Evolutionary conservation across 257 asterid genomes (phyloP).

Genomic region (Przewalskia tangutica): DNA sequence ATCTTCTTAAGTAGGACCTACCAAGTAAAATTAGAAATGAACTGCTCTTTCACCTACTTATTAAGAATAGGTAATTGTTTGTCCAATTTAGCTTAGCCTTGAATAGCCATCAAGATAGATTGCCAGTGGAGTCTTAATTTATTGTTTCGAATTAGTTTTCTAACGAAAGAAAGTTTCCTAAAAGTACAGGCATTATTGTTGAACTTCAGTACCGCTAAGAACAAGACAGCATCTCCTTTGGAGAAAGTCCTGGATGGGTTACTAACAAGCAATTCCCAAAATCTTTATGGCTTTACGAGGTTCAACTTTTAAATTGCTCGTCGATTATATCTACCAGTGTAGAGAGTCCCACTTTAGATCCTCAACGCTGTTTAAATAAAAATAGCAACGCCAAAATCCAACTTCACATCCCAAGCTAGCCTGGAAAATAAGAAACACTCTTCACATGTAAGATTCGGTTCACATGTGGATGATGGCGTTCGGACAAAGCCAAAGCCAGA

Average conservation of each 20-base stretch:
- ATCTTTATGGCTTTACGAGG: not conserved
- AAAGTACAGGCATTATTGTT: not conserved
- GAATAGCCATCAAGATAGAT: not conserved
- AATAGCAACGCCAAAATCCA: not conserved
- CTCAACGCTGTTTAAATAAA: not conserved
- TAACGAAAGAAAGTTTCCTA: not conserved
- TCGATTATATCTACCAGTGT: not conserved
- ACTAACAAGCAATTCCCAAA: not conserved
- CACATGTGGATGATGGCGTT: not conserved
- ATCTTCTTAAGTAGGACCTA: too few species aligned
- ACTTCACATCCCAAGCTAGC: not conserved
- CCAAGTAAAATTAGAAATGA: not conserved
- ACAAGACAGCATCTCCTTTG: not conserved
- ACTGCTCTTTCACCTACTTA: not conserved
- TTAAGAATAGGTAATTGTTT: not conserved
- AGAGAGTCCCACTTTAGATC: not conserved
- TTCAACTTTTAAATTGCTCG: not conserved
- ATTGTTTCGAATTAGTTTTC: not conserved
- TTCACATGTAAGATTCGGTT: not conserved
- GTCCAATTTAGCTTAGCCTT: not conserved
- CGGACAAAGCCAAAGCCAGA: not conserved
- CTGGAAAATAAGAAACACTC: too few species aligned
- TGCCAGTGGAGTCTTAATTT: not conserved
- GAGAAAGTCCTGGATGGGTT: not conserved
- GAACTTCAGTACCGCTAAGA: not conserved